Percentiles rank a stretch among this genome's conserved stretches.
Conservation (phyloP, 257 asterid genomes). For the Solanum appendiculatum region DNA sequence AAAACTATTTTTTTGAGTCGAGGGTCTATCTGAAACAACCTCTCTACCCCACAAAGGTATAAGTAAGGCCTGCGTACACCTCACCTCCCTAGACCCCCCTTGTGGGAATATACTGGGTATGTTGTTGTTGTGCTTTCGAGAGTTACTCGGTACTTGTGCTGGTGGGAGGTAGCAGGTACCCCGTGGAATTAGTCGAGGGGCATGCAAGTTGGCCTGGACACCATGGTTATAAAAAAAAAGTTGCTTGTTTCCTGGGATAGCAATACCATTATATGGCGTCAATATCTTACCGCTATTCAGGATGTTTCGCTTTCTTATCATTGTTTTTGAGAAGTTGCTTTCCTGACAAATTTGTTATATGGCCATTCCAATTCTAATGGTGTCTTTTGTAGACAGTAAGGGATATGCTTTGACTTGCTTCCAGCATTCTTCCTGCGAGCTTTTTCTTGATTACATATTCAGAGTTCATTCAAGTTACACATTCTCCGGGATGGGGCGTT, state of each 20-base stretch:
- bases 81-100: no score
- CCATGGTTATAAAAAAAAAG: neutral
- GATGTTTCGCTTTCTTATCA: neutral
- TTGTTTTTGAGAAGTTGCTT: neutral
- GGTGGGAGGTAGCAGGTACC: neutral
- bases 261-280: neutral
- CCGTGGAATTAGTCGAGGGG: neutral
- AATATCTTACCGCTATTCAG: neutral
- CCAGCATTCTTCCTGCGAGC: conserved; percentile 1
- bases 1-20: neutral
- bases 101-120: neutral
- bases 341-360: neutral
- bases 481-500: conserved; percentile 57
- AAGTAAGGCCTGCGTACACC: no score
- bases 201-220: neutral
- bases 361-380: neutral
- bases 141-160: neutral
- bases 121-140: neutral
- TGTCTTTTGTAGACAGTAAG: conserved; percentile 11
- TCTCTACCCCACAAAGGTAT: neutral
- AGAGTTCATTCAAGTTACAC: conserved; percentile 2
- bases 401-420: conserved; percentile 17
- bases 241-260: neutral
- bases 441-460: conserved; percentile 11
- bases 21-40: neutral